Conservation (phyloP, 768 basidiomycete genomes). For the Tricholoma bakamatsutake region DNA sequence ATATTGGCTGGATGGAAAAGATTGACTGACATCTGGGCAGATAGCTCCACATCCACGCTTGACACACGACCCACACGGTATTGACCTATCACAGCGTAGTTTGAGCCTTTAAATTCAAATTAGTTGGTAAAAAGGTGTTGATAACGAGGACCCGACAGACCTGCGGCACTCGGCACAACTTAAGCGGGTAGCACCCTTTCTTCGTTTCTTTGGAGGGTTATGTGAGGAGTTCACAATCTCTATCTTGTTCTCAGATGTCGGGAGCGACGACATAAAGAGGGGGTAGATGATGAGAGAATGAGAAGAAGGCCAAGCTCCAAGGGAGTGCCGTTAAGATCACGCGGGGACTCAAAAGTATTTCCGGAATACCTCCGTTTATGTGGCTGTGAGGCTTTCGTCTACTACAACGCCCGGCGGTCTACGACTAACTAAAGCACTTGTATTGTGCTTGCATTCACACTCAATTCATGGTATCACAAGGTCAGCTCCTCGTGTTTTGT, state of each 20-base stretch:
- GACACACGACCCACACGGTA: slow-evolving; percentile 76
- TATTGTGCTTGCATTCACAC: too few species aligned
- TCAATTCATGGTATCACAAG: too few species aligned
- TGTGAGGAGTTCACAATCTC: slow-evolving; percentile 16
- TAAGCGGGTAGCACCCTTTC: slow-evolving; percentile 69
- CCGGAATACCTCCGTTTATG: slow-evolving; percentile 15
- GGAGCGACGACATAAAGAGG: slow-evolving; percentile 29
- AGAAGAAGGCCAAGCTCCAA: slow-evolving; percentile 7
- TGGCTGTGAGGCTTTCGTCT: background rate
- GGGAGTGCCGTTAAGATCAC: too few species aligned
- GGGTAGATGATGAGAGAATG: slow-evolving; percentile 18
- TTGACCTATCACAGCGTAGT: slow-evolving; percentile 66
- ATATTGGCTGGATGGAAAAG: background rate
- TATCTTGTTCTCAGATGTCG: slow-evolving; percentile 25
- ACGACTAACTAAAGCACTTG: too few species aligned
- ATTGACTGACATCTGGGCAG: slow-evolving; percentile 61
- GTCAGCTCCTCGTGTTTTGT: too few species aligned
- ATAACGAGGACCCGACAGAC: slow-evolving; percentile 25
- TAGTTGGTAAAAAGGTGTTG: background rate
- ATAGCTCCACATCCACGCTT: slow-evolving; percentile 79
- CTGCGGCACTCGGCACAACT: slow-evolving; percentile 80
- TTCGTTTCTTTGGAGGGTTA: slow-evolving; percentile 46
- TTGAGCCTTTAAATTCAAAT: slow-evolving; percentile 42
- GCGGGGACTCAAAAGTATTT: background rate
- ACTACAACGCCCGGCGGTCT: too few species aligned